phyloP scores from a whole-genome alignment of 176 grass and related monocot species.

The Oryza longistaminata region DNA sequence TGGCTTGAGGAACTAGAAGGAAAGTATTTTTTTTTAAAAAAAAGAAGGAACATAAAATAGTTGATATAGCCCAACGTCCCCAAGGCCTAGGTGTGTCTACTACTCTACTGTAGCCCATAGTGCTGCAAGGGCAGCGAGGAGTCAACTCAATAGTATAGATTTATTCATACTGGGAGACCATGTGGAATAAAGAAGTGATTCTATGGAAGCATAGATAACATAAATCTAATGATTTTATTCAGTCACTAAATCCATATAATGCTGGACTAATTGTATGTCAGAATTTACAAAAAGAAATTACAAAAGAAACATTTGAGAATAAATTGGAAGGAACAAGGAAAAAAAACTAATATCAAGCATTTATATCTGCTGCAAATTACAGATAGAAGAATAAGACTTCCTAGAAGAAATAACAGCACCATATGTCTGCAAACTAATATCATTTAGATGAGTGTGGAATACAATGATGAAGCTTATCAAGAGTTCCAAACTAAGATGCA shows the following conservation, averaged over 20 bases:
- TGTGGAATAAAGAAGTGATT: neutral
- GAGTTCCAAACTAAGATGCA: slow-evolving; percentile 8
- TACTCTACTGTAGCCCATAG: neutral
- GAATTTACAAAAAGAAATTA: neutral
- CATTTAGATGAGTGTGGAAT: neutral
- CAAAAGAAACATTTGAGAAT: neutral
- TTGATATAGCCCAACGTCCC: neutral
- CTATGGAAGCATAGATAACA: neutral
- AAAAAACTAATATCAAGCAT: slow-evolving; percentile 14
- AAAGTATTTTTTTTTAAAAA: neutral
- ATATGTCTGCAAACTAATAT: neutral
- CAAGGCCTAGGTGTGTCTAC: neutral
- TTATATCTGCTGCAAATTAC: neutral
- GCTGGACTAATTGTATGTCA: neutral
- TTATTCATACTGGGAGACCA: too few relatives aligned
- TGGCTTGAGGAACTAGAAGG: neutral
- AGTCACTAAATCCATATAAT: neutral
- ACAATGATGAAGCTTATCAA: slow-evolving; percentile 15
- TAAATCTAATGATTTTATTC: neutral
- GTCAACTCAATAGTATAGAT: neutral
- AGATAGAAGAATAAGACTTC: neutral
- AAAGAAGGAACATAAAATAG: neutral
- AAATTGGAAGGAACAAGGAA: neutral
- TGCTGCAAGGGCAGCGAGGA: neutral
- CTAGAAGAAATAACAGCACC: slow-evolving; percentile 15